Percentiles rank a stretch among this genome's conserved stretches.
phyloP scores from a whole-genome alignment of 192 early-diverging fungal species.

The Coemansia furcata region DNA sequence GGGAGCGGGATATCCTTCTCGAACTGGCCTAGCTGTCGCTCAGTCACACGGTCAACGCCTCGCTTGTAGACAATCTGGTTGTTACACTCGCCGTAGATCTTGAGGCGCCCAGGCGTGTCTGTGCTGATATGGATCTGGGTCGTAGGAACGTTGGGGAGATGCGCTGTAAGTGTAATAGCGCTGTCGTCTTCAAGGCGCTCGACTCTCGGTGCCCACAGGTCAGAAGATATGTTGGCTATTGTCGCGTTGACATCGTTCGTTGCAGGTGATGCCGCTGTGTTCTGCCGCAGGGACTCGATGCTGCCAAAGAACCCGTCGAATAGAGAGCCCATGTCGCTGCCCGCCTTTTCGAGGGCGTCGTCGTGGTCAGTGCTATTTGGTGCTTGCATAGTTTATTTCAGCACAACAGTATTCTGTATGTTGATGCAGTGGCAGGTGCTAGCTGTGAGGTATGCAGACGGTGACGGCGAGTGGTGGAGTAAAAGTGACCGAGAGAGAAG shows the following conservation, averaged over 20 bases:
- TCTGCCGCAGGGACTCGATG: conserved; percentile 41
- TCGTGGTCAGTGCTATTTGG: neutral
- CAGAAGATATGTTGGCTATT: conserved; percentile 34
- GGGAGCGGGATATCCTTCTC: conserved; percentile 53
- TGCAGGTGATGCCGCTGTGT: conserved; percentile 1
- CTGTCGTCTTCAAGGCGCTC: conserved; percentile 26
- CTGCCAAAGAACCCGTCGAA: conserved; percentile 49
- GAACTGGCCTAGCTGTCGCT: conserved; percentile 50
- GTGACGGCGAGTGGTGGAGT: neutral
- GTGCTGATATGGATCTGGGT: conserved; percentile 44
- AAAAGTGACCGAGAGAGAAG: neutral
- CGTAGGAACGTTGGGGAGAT: conserved; percentile 36
- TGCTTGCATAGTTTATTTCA: conserved; percentile 1
- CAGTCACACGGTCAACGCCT: conserved; percentile 37
- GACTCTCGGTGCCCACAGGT: conserved; percentile 41
- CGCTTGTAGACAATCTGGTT: conserved; percentile 26
- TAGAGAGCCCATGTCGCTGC: conserved; percentile 41
- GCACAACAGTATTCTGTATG: neutral
- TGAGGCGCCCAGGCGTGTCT: conserved; percentile 35
- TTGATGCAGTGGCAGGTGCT: neutral
- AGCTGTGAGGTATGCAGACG: neutral
- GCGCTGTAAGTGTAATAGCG: conserved; percentile 14
- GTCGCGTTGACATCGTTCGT: conserved; percentile 29
- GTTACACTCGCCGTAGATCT: conserved; percentile 45
- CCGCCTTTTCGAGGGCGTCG: conserved; percentile 26